A percentile compares a stretch with the other conserved stretches of the same genome.
phyloP scores from a whole-genome alignment of 2,329 filamentous ascomycete species.

The Scedosporium boydii region DNA sequence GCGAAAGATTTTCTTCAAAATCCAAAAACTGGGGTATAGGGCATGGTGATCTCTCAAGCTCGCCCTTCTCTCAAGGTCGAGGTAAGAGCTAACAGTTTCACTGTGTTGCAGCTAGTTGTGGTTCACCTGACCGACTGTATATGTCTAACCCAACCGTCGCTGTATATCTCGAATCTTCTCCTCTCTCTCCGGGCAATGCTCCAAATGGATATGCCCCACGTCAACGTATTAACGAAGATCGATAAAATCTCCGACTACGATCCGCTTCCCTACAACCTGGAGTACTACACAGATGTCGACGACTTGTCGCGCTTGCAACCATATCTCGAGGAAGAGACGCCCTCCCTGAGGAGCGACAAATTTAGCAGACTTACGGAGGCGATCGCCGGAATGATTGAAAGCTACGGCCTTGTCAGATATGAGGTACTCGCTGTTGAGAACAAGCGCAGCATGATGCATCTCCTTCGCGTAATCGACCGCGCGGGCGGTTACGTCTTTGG shows the following conservation, averaged over 20 bases:
- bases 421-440: slow-evolving; percentile 94
- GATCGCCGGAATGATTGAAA: slow-evolving; percentile 77
- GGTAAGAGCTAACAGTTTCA: not conserved
- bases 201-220: slow-evolving; percentile 91
- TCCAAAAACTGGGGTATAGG: slow-evolving; percentile 87
- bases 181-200: slow-evolving; percentile 94
- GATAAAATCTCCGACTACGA: slow-evolving; percentile 84
- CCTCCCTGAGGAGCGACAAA: slow-evolving; percentile 59
- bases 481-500: slow-evolving; percentile 92
- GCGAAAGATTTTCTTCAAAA: slow-evolving; percentile 80
- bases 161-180: slow-evolving; percentile 90
- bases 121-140: slow-evolving; percentile 92
- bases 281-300: slow-evolving; percentile 96
- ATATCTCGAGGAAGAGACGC: slow-evolving; percentile 68
- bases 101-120: slow-evolving; percentile 65
- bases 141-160: slow-evolving; percentile 81
- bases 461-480: slow-evolving; percentile 81
- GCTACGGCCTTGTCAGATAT: slow-evolving; percentile 82
- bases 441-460: slow-evolving; percentile 90
- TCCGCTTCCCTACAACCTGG: slow-evolving; percentile 84
- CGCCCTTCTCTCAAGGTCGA: not conserved
- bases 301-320: slow-evolving; percentile 79
- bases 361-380: slow-evolving; percentile 80
- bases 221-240: slow-evolving; percentile 96
- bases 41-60: slow-evolving; percentile 39